Conservation (phyloP, 805 yeast genomes). For the Saccharomycopsis fermentans region DNA sequence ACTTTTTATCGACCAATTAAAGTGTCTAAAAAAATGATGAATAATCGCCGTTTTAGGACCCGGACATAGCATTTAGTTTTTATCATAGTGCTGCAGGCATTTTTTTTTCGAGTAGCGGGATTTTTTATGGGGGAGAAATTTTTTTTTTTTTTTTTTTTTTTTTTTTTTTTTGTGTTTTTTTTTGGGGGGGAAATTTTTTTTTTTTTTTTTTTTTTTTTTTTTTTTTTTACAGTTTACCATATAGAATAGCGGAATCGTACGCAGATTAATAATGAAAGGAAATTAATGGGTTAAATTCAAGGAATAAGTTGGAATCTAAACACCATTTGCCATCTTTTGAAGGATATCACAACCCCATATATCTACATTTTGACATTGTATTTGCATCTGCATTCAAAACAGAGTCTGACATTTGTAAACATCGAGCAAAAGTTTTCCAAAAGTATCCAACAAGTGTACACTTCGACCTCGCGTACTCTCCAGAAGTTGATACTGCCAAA, state of each 20-base stretch:
- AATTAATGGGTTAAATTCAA: background rate
- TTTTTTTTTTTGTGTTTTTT: background rate
- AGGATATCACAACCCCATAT: too few species aligned
- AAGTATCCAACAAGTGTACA: too few species aligned
- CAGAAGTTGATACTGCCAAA: too few species aligned
- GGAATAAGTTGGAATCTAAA: background rate
- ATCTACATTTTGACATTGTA: too few species aligned
- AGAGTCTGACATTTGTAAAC: too few species aligned
- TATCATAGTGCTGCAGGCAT: background rate
- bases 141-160: constrained; percentile 1
- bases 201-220: too few species aligned
- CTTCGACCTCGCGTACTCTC: too few species aligned
- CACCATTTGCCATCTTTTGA: background rate
- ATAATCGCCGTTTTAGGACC: constrained; percentile 7
- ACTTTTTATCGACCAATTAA: constrained; percentile 1
- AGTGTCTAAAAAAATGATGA: constrained; percentile 4
- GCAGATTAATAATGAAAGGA: background rate
- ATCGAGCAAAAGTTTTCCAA: too few species aligned
- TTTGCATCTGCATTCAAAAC: too few species aligned
- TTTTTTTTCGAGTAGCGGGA: background rate
- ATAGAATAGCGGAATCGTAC: background rate
- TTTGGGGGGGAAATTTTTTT: background rate
- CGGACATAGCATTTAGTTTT: background rate
- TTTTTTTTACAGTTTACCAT: background rate
- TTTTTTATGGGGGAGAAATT: background rate